Base-by-base conservation (phyloP, 2,329 filamentous ascomycete genomes). In the Pseudocercospora cruenta region DNA sequence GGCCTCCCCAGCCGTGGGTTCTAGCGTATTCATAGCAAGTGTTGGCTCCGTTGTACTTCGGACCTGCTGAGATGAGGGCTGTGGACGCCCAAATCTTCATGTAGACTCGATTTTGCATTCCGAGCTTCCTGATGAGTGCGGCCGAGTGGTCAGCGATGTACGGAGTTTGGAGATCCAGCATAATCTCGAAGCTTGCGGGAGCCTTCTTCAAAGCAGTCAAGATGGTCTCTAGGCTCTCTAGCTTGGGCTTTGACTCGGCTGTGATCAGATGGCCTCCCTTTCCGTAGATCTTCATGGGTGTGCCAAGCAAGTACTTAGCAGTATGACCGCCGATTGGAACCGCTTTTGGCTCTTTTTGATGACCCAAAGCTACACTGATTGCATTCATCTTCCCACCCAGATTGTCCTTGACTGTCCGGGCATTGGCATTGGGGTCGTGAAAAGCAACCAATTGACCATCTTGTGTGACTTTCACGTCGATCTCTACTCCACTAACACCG, bases 21-120 rank as follows among this genome's bases (percentile, higher is more conserved):
- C 57, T 28, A 9, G 57, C 57, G 24, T 59, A 59, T 16, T 59
- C 33, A 31, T 59, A 59, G 57, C 57, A 59, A 8, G 57, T 59
- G 33, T 59, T 24, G 9, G 57, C 57, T 39, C 57, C 57, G 19
- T 59, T 22, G 16, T 59, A 59, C 39, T 39, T 45, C 8, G 33
- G 31, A 22, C 28, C 57, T 22, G 9, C 31, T 21, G 33, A 28
- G 22, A 28, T 59, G 19, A 59, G 39, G 57, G 16, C 57, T 26
- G 4, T 12, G 1, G 57, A 39, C 2, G 57, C 57, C 33, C 33
- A 59, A 28, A 59, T 21, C 19, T 59, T 59, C 12, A 59, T n/a
- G 31, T 45, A 59, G 5, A 59, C 57, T 22, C 39, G 21, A 3
- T 45, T n/a, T 10, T 59, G 21, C 57, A 59, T 24, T 4, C 57